Conservation (phyloP, 2,329 filamentous ascomycete genomes). For the Diaporthe amygdali region DNA sequence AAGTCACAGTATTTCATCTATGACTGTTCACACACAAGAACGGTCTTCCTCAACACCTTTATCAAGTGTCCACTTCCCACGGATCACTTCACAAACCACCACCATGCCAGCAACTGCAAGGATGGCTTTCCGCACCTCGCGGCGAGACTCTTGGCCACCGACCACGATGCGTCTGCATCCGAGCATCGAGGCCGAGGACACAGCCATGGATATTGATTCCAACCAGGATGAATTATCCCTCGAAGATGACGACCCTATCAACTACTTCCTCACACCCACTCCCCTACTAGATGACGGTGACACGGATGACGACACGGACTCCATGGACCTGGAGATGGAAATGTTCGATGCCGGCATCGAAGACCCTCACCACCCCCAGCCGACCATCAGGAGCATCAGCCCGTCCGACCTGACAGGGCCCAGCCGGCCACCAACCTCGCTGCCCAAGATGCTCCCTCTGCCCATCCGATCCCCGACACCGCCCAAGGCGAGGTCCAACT, state of each 20-base stretch:
- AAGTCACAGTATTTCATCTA: background rate
- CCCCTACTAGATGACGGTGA: conserved; percentile 47
- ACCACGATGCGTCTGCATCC: conserved; percentile 54
- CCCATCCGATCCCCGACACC: conserved; percentile 36
- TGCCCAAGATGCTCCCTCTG: conserved; percentile 24
- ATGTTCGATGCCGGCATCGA: conserved; percentile 65
- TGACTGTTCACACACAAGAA: conserved; percentile 2
- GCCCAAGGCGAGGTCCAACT: conserved; percentile 45
- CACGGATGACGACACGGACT: conserved; percentile 39
- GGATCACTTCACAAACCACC: background rate
- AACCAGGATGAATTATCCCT: conserved; percentile 35
- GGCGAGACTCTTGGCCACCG: conserved; percentile 57
- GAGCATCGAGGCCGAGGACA: conserved; percentile 46
- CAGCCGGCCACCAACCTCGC: conserved; percentile 49
- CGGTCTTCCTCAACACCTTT: background rate
- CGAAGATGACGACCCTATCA: conserved; percentile 59
- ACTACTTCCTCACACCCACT: conserved; percentile 60
- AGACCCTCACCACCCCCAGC: conserved; percentile 48
- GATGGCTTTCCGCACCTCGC: conserved; percentile 25
- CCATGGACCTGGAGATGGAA: conserved; percentile 49
- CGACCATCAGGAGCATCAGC: conserved; percentile 59
- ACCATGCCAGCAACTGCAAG: conserved; percentile 14
- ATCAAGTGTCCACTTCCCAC: background rate
- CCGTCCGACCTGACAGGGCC: conserved; percentile 61
- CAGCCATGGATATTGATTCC: conserved; percentile 48